Evolutionary conservation across 805 yeast species (phyloP).

Genomic region (Wickerhamomyces alni): DNA sequence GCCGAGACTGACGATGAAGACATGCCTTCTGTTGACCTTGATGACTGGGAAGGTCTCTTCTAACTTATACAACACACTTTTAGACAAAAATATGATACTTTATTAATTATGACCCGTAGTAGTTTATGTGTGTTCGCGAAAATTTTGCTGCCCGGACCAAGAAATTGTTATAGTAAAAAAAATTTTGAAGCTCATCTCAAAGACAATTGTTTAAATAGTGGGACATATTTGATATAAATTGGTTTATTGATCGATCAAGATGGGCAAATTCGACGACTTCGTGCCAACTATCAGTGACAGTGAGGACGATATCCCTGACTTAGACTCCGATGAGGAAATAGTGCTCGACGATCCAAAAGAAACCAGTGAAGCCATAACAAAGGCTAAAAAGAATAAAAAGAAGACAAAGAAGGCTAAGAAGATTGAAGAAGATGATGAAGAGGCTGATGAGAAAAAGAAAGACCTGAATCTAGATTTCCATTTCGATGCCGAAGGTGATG

Average conservation of each 20-base stretch:
- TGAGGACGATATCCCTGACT: slow-evolving; percentile 59
- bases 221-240: too few species aligned
- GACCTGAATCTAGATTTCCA: slow-evolving; percentile 70
- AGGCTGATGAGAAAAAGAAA: slow-evolving; percentile 35
- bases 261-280: slow-evolving; percentile 44
- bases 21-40: too few species aligned
- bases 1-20: too few species aligned
- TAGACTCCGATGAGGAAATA: slow-evolving; percentile 41
- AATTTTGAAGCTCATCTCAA: too few species aligned
- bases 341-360: slow-evolving; percentile 15
- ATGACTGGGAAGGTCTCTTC: too few species aligned
- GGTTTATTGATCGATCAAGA: slow-evolving; percentile 11
- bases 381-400: slow-evolving; percentile 12
- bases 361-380: slow-evolving; percentile 15
- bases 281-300: slow-evolving; percentile 73
- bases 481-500: slow-evolving; percentile 61
- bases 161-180: neutral
- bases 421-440: slow-evolving; percentile 20
- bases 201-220: too few species aligned
- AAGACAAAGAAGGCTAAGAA: slow-evolving; percentile 20
- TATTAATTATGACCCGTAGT: too few species aligned
- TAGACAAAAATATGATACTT: too few species aligned
- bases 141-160: too few species aligned
- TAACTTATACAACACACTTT: too few species aligned
- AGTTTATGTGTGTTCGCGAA: too few species aligned